Conservation (phyloP, 2,329 filamentous ascomycete species). For the Paracoccidioides lutzii region DNA sequence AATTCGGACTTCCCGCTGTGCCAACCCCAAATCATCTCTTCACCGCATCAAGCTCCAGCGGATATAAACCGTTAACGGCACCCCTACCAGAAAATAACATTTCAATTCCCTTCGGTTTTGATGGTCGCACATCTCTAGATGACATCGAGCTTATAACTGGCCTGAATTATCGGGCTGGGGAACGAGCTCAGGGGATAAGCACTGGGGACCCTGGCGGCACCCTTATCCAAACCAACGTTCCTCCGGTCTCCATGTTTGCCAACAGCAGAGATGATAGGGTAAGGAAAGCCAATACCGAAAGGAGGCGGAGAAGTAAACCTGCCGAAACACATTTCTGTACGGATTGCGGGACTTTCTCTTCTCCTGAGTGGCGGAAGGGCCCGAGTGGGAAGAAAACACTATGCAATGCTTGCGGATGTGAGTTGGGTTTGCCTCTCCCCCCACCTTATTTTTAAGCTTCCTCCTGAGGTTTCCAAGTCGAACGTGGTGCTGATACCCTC, state of each 20-base stretch:
- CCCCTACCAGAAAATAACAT: not conserved
- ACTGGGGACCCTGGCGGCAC: conserved; percentile 71
- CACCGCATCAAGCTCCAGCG: not conserved
- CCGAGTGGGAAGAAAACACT: conserved; percentile 86
- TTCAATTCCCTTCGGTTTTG: conserved; percentile 65
- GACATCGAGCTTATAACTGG: conserved; percentile 91
- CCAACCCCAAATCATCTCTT: not conserved
- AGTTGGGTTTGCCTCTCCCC: conserved; percentile 19
- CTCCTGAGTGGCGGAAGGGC: conserved; percentile 91
- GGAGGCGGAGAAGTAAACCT: conserved; percentile 75
- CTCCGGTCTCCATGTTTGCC: conserved; percentile 58
- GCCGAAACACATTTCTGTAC: conserved; percentile 86
- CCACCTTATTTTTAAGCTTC: not conserved
- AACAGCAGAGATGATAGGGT: conserved; percentile 52
- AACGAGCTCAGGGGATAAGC: conserved; percentile 75
- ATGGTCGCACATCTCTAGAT: conserved; percentile 63
- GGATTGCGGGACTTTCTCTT: conserved; percentile 88
- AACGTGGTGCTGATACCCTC: conserved; percentile 2
- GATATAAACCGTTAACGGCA: not conserved
- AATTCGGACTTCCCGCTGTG: not conserved
- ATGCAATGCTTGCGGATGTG: conserved; percentile 87
- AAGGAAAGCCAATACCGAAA: conserved; percentile 44
- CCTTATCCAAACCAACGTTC: conserved; percentile 72
- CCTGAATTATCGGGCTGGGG: conserved; percentile 73
- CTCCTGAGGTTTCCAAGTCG: not conserved